Evolutionary conservation across 73 alveolate genomes (phyloP), one percentile per base, ranked within the genome.

Genomic region (Uronychia setigera): DNA sequence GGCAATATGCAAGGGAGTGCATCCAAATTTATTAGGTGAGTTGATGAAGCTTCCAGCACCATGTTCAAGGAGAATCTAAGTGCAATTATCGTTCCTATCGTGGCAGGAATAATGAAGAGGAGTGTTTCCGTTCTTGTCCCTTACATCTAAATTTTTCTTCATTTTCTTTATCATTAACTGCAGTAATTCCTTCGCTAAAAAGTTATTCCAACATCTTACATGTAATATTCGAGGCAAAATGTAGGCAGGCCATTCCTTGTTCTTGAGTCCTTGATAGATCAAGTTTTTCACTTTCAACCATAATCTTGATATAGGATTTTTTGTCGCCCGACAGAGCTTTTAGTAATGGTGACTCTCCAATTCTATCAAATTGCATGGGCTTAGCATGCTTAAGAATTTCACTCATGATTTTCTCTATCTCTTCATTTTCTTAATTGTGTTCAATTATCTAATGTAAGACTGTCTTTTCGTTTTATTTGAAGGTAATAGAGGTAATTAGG

Each of bases 61-160:
- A 5, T 46, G 67, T 19, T 46, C 67, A 46, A 46, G 67, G 67
- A 46, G 67, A 46, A 19, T 11, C 19, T 46, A 46, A 19, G 19
- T 19, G 67, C 19, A 46, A 19, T 5, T 46, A 19, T 46, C 67
- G 67, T 46, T 46, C 67, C 67, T 46, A 46, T 46, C n/a, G n/a
- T 11, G 5, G 13, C 94, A 89, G 26, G 97, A 96, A 78, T 93
- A 93, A 81, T 93, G 97, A n/a, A 93, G 81, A 19, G 96, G 96
- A 32, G 92, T 91, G 77, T 85, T 90, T 34, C 82, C 89, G 85
- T 83, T 89, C 86, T 87, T 35, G 76, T 93, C 97, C 26, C 32
- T 67, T 13, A 67, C 30, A 26, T 67, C 79, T 46, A 46, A 46
- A 46, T 46, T 19, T 46, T 5, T 11, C 19, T 46, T 46, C 67